These are phyloP conservation scores for Lactifluus hygrophoroides DNA, from an alignment of 768 basidiomycete genomes.

Conservation along the genomic window DNA sequence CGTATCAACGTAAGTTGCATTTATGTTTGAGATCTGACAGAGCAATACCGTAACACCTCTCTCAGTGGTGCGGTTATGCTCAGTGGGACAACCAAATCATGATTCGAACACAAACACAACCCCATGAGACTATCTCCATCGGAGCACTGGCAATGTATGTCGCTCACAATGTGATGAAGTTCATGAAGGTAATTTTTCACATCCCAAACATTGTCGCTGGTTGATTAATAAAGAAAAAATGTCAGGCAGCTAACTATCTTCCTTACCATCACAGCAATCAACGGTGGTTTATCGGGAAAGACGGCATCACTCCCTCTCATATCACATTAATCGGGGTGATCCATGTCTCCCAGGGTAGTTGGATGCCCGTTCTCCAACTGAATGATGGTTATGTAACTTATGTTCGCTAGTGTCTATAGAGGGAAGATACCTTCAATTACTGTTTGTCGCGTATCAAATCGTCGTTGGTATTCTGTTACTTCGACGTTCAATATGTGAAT, in stretches of 20 bases:
- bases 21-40: background rate
- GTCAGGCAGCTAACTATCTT: background rate
- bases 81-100: background rate
- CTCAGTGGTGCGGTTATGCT: slow-evolving; percentile 6
- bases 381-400: too few relatives aligned
- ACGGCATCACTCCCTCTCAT: background rate
- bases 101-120: background rate
- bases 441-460: too few relatives aligned
- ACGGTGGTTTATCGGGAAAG: background rate
- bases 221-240: background rate
- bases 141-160: slow-evolving; percentile 8
- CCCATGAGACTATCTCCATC: background rate
- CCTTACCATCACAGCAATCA: background rate
- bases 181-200: background rate
- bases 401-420: too few relatives aligned
- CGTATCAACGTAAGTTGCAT: slow-evolving; percentile 2
- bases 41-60: background rate
- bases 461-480: too few relatives aligned
- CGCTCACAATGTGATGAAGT: background rate
- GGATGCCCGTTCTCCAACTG: slow-evolving; percentile 14
- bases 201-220: background rate
- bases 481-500: too few relatives aligned
- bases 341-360: slow-evolving; percentile 12
- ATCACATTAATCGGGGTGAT: slow-evolving; percentile 1
- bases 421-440: too few relatives aligned